Evolutionary conservation across 2,329 filamentous ascomycete species (phyloP), one percentile per base, ranked within the genome.

Genomic region (Pseudogymnoascus sp.): DNA sequence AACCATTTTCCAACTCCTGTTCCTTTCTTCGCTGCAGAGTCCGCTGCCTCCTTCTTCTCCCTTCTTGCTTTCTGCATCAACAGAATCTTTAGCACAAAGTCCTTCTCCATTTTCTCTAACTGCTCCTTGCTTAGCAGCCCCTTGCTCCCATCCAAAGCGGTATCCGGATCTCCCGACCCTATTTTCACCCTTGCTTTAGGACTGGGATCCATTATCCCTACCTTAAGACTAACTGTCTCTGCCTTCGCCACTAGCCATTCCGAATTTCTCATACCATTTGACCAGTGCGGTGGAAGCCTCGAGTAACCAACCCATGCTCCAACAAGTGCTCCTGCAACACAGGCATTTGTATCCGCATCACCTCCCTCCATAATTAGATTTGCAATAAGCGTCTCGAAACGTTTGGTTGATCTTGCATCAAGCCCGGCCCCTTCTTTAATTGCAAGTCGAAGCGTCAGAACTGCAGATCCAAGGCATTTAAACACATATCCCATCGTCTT

Each of bases 321-420:
- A 0, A 82, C 64, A 0, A 83, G 69, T 0, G 79, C 78, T 0
- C 79, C 80, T 0, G 79, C 79, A 60, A 78, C 79, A 47, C 78
- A 80, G 5, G 78, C 79, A 63, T 83, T 82, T 0, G 80, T 82
- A 63, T 82, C 80, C 2, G 80, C 78, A 63, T 83, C 80, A 0
- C 80, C 81, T 1, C 78, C 81, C 36, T 76, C 72, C 77, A 81
- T 79, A 36, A 78, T 74, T 11, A 83, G 71, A 5, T 77, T 72
- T 0, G 76, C 78, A 10, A 82, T 78, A 9, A 80, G 69, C 5
- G 73, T 68, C 68, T 82, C 78, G 63, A 82, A 82, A 3, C 74
- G 58, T 59, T 1, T 62, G 60, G 66, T 17, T 70, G 4, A 64
- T 61, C 3, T 65, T 62, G 4, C 63, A 72, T 29, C 4, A 63